phyloP scores from a whole-genome alignment of 108 stramenopile genomes.

The Asterionellopsis glacialis region DNA sequence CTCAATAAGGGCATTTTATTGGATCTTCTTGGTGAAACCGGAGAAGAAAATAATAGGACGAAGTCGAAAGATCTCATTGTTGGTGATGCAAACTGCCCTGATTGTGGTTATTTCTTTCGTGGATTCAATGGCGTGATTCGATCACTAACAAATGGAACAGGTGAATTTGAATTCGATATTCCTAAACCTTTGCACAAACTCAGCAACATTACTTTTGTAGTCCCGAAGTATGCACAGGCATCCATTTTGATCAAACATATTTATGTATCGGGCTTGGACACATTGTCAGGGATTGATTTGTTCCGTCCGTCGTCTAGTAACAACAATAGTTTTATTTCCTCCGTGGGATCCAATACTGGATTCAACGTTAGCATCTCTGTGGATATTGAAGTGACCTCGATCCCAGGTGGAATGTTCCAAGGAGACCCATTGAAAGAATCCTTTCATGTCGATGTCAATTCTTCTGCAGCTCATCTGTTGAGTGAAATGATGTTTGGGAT shows the following conservation, averaged over 20 bases:
- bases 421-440: conserved; percentile 39
- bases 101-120: conserved; percentile 56
- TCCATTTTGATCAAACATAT: conserved; percentile 23
- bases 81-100: conserved; percentile 7
- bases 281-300: conserved; percentile 35
- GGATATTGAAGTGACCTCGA: conserved; percentile 31
- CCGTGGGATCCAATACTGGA: conserved; percentile 20
- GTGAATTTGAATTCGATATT: conserved; percentile 11
- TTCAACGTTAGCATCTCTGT: conserved; percentile 30
- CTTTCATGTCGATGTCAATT: conserved; percentile 43
- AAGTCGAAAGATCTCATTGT: not conserved
- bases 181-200: conserved; percentile 25
- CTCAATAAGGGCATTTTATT: conserved; percentile 36
- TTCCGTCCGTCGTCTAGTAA: conserved; percentile 29
- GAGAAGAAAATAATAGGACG: conserved; percentile 4
- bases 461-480: conserved; percentile 24
- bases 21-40: conserved; percentile 30
- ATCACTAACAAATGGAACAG: conserved; percentile 26
- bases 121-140: conserved; percentile 61
- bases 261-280: conserved; percentile 45
- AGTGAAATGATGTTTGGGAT: conserved; percentile 18
- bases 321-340: not conserved
- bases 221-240: conserved; percentile 29
- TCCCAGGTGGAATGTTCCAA: conserved; percentile 17
- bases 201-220: conserved; percentile 34